phyloP scores from a whole-genome alignment of 2,329 filamentous ascomycete species.

The Ophiostoma himal-ulmi region DNA sequence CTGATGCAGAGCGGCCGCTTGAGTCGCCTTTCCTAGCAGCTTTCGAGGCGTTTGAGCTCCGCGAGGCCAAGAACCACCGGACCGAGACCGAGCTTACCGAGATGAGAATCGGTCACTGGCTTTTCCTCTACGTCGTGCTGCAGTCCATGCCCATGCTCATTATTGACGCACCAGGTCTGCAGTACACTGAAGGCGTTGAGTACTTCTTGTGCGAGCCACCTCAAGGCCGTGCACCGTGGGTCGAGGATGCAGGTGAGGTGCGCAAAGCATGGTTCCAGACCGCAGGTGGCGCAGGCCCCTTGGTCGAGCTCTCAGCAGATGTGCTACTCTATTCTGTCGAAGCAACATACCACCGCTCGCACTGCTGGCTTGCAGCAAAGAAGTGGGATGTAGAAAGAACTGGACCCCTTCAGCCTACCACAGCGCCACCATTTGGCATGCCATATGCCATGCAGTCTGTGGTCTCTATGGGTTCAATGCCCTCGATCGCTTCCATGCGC shows the following conservation, averaged over 20 bases:
- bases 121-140: constrained; percentile 73
- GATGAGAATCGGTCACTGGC: constrained; percentile 69
- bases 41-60: constrained; percentile 66
- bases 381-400: constrained; percentile 37
- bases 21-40: constrained; percentile 59
- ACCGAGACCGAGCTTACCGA: constrained; percentile 62
- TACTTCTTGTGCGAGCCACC: constrained; percentile 77
- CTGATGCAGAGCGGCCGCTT: constrained; percentile 54
- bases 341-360: constrained; percentile 53
- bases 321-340: constrained; percentile 57
- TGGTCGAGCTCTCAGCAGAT: constrained; percentile 55
- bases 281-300: constrained; percentile 52
- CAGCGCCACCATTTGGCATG: constrained; percentile 18
- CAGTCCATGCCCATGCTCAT: constrained; percentile 74
- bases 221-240: constrained; percentile 67
- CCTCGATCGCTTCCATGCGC: constrained; percentile 1
- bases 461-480: constrained; percentile 15
- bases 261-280: constrained; percentile 70
- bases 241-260: constrained; percentile 57
- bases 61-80: constrained; percentile 56
- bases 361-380: constrained; percentile 51
- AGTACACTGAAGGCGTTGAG: constrained; percentile 65
- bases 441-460: constrained; percentile 16
- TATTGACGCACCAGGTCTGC: constrained; percentile 65
- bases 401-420: constrained; percentile 26